Evolutionary conservation across 2,329 filamentous ascomycete genomes (phyloP), one percentile per base, ranked within the genome.

Genomic region (Diaporthe caulivora): DNA sequence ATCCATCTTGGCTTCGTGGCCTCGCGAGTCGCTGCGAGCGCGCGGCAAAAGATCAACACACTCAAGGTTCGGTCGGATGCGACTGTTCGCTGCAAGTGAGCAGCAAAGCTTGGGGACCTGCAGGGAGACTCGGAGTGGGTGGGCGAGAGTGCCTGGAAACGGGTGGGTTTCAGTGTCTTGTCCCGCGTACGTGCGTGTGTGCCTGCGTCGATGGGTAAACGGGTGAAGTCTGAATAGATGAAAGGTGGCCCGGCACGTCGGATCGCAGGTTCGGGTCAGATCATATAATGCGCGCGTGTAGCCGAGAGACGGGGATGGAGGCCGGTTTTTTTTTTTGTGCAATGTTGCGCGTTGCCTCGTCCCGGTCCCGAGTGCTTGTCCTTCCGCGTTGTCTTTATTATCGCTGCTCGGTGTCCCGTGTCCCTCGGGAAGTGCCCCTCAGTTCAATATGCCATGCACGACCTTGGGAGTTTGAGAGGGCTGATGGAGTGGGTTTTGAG

Each of bases 1-100:
- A 57, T 73, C 72, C 73, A 75, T 75, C 70, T 62, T 75, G 71
- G 26, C 13, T 65, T 44, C n/a, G 44, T 65, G 21, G 44, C 10
- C 60, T 49, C 58, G 40, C 58, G 8, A n/a, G 13, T 21, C 9
- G 42, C 42, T 64, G 62, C 44, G 44, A 17, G 7, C 2, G 37
- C 37, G 37, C 37, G 13, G 42, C 29, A 6, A 21, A 24, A 65
- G 44, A 65, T 34, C 21, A 29, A 47, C 44, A 15, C 7, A n/a
- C 5, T 26, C 24, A 10, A 26, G 40, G 18, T 53, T 37, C 62
- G 62, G 44, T n/a, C 51, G 62, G 15, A 24, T 31, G 62, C 47
- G 62, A 53, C 37, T 40, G 6, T 29, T 37, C 11, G 51, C 60
- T 65, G 60, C 60, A 65, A 47, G 42, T 49, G 42, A 31, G 40